These are phyloP conservation scores for Fragilaria crotonensis DNA, from an alignment of 108 stramenopile species.

Conservation along the genomic window DNA sequence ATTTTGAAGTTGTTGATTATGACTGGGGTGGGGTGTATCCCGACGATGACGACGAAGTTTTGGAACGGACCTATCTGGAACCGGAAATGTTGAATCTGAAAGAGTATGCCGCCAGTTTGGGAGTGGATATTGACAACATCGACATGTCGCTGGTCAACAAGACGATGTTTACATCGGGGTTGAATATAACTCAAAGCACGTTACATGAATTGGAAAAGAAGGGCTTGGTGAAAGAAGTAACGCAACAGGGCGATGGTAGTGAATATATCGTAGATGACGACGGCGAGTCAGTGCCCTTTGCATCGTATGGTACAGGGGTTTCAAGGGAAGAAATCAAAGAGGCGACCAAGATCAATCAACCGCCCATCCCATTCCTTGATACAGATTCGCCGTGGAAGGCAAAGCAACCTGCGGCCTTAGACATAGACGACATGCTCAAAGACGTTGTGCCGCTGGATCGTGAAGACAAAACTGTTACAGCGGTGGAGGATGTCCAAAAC, in stretches of 20 bases:
- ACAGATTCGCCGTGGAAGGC: conserved; percentile 48
- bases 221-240: conserved; percentile 62
- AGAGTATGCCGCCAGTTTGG: conserved; percentile 71
- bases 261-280: conserved; percentile 42
- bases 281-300: conserved; percentile 31
- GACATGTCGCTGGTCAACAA: conserved; percentile 82
- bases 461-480: conserved; percentile 2
- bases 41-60: conserved; percentile 67
- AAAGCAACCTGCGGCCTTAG: conserved; percentile 9
- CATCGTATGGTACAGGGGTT: conserved; percentile 32
- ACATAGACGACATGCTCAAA: background rate
- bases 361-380: conserved; percentile 54
- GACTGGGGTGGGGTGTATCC: conserved; percentile 80
- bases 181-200: conserved; percentile 56
- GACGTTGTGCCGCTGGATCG: background rate
- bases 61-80: conserved; percentile 54
- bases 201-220: conserved; percentile 50
- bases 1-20: conserved; percentile 62
- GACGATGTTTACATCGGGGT: conserved; percentile 68
- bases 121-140: conserved; percentile 85
- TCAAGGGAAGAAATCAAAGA: conserved; percentile 30
- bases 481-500: conserved; percentile 9
- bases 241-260: conserved; percentile 62
- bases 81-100: conserved; percentile 71
- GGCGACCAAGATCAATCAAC: background rate